Evolutionary conservation across 2,329 filamentous ascomycete species (phyloP).

Genomic region (Diaporthe batatas): DNA sequence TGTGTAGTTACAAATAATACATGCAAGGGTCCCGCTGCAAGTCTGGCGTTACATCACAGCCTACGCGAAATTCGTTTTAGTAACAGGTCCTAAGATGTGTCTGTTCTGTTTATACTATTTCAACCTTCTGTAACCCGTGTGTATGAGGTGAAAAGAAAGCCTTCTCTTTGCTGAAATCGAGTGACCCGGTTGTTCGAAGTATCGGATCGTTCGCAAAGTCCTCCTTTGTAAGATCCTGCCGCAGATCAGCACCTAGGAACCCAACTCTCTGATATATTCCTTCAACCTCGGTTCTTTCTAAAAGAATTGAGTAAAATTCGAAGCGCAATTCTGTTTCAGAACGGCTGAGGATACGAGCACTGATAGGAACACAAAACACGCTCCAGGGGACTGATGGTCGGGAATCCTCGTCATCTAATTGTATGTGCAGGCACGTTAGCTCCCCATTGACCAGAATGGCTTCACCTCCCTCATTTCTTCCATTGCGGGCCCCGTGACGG

Average conservation of each 20-base stretch:
- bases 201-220: slow-evolving; percentile 8
- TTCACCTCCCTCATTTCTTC: background rate
- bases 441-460: slow-evolving; percentile 6
- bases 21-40: too few species aligned
- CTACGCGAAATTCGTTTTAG: too few species aligned
- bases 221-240: background rate
- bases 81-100: background rate
- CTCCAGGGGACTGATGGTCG: slow-evolving; percentile 3
- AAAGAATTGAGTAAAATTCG: background rate
- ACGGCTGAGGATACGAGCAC: too few species aligned
- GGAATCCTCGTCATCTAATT: slow-evolving; percentile 3
- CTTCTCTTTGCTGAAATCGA: slow-evolving; percentile 3
- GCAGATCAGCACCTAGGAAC: background rate
- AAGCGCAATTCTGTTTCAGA: background rate
- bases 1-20: too few species aligned
- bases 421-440: background rate
- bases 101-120: background rate
- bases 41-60: too few species aligned
- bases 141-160: background rate
- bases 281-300: background rate
- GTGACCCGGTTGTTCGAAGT: slow-evolving; percentile 1
- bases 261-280: slow-evolving; percentile 4
- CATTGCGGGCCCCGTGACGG: background rate
- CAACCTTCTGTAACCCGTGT: background rate
- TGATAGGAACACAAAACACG: slow-evolving; percentile 12